These are phyloP conservation scores for Serpula lacrymans DNA, from an alignment of 768 basidiomycete genomes.

Conservation along the genomic window DNA sequence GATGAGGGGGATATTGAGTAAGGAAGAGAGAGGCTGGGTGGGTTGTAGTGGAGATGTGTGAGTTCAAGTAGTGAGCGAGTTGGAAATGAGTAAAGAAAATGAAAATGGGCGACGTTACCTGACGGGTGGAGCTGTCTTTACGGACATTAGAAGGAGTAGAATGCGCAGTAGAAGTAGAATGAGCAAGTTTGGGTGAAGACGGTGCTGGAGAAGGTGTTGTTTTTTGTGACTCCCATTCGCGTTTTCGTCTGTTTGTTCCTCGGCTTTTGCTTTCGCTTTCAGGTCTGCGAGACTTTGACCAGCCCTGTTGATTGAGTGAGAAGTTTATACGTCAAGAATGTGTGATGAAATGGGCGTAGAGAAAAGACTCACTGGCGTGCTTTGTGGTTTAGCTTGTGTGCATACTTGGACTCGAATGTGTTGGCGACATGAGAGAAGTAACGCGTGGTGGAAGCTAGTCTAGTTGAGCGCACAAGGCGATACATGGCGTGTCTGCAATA, in stretches of 20 bases:
- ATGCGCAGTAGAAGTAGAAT: no score
- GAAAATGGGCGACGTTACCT: slow-evolving; percentile 42
- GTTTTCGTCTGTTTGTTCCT: no score
- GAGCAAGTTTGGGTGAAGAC: slow-evolving; percentile 5
- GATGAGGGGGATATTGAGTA: slow-evolving; percentile 75
- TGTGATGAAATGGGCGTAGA: slow-evolving; percentile 7
- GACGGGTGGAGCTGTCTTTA: slow-evolving; percentile 65
- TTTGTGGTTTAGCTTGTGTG: slow-evolving; percentile 60
- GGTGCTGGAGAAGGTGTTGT: slow-evolving; percentile 8
- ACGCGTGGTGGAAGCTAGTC: no score
- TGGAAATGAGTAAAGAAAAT: neutral
- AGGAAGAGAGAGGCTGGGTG: slow-evolving; percentile 70
- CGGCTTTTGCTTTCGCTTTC: slow-evolving; percentile 22
- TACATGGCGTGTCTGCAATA: no score
- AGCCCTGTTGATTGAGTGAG: slow-evolving; percentile 31
- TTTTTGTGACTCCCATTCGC: slow-evolving; percentile 29
- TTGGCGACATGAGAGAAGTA: no score
- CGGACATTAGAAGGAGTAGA: slow-evolving; percentile 31
- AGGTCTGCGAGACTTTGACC: slow-evolving; percentile 40
- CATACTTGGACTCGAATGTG: slow-evolving; percentile 55
- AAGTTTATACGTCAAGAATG: slow-evolving; percentile 16
- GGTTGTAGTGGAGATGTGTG: slow-evolving; percentile 6
- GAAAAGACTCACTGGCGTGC: slow-evolving; percentile 54
- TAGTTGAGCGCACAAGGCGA: no score
- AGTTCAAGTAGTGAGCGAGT: no score